Percentiles rank a stretch among this genome's conserved stretches.
Evolutionary conservation across 2,329 filamentous ascomycete genomes (phyloP).

Genomic region (Epichloe glyceriae): DNA sequence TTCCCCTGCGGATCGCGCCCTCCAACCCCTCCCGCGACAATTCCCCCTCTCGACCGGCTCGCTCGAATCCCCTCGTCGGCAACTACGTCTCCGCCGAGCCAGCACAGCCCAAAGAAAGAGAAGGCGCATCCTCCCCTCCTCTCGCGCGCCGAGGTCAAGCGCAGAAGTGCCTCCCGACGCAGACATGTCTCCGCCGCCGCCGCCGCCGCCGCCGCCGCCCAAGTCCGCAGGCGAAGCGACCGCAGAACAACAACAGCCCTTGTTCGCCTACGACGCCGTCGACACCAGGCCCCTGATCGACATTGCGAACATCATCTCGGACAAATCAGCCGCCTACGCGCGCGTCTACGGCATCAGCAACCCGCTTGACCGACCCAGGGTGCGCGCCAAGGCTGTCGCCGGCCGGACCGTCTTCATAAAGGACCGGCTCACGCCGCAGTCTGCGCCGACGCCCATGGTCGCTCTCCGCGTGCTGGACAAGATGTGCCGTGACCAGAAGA

Average conservation of each 20-base stretch:
- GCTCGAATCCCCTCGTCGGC: constrained; percentile 20
- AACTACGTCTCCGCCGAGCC: constrained; percentile 11
- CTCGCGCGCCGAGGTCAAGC: constrained; percentile 1
- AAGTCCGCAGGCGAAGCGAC: not conserved
- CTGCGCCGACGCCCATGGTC: constrained; percentile 27
- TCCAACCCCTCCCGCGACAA: constrained; percentile 3
- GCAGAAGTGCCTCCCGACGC: constrained; percentile 4
- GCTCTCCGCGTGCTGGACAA: constrained; percentile 30
- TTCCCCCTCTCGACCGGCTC: constrained; percentile 6
- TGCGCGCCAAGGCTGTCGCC: constrained; percentile 21
- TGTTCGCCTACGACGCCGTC: constrained; percentile 9
- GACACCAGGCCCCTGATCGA: constrained; percentile 14
- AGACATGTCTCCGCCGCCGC: constrained; percentile 10
- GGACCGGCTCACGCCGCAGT: constrained; percentile 14
- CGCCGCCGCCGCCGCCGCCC: constrained; percentile 3
- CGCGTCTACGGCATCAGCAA: constrained; percentile 11
- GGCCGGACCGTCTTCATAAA: constrained; percentile 27
- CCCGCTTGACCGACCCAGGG: constrained; percentile 16
- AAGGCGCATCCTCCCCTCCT: not conserved
- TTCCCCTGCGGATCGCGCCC: constrained; percentile 13
- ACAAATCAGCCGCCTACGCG: constrained; percentile 14
- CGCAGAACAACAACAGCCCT: not conserved
- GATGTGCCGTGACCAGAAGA: constrained; percentile 36
- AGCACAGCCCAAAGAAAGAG: not conserved
- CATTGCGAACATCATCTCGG: constrained; percentile 23